These are phyloP conservation scores for Actinidia polygama DNA, from an alignment of 179 eudicot genomes.

Conservation along the genomic window DNA sequence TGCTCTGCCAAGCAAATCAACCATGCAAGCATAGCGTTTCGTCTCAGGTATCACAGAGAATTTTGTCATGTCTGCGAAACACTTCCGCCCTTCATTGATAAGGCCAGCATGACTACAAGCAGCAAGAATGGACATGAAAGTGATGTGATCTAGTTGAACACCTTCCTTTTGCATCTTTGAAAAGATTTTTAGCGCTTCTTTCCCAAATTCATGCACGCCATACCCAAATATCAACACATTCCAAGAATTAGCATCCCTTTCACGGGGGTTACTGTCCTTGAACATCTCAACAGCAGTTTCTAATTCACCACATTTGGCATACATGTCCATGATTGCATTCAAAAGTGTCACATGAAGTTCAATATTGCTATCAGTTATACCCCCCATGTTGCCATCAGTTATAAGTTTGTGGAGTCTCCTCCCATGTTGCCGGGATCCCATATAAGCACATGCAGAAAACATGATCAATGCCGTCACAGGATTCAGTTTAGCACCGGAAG, in stretches of 20 bases:
- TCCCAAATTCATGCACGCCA: slow-evolving; percentile 34
- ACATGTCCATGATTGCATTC: slow-evolving; percentile 37
- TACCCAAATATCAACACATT: slow-evolving; percentile 34
- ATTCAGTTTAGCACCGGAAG: slow-evolving; percentile 11
- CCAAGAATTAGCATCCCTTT: slow-evolving; percentile 29
- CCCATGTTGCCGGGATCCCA: slow-evolving; percentile 27
- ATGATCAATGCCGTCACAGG: slow-evolving; percentile 29
- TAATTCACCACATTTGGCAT: slow-evolving; percentile 35
- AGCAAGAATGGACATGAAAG: slow-evolving; percentile 32
- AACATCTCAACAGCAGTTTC: slow-evolving; percentile 25
- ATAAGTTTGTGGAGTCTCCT: slow-evolving; percentile 30
- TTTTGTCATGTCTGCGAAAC: slow-evolving; percentile 28
- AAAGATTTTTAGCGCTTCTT: slow-evolving; percentile 27
- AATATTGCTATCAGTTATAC: slow-evolving; percentile 17
- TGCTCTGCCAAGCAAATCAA: slow-evolving; percentile 37
- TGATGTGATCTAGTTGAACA: slow-evolving; percentile 31
- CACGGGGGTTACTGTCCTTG: background rate
- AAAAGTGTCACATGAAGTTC: slow-evolving; percentile 18
- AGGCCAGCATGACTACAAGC: slow-evolving; percentile 38
- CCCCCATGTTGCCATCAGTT: background rate
- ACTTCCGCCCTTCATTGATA: slow-evolving; percentile 25
- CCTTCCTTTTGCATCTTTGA: slow-evolving; percentile 21
- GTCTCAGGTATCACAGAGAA: slow-evolving; percentile 23
- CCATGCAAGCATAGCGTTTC: slow-evolving; percentile 37
- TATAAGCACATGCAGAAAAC: slow-evolving; percentile 34